phyloP scores from a whole-genome alignment of 2,329 filamentous ascomycete species.

The Cladobotryum protrusum region DNA sequence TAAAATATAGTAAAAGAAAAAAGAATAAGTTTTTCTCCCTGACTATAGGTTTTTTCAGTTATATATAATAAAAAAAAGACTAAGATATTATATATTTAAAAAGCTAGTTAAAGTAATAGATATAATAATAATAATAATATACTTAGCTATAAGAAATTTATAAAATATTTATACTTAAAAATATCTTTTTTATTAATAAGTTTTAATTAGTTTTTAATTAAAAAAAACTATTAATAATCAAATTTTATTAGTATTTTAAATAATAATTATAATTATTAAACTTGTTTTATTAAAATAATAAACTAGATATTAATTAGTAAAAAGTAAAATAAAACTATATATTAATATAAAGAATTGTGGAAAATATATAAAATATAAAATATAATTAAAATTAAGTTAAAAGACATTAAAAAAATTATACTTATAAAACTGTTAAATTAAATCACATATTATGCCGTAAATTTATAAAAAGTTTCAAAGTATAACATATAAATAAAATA shows the following conservation, averaged over 20 bases:
- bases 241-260: not conserved
- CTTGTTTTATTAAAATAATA: not conserved
- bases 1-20: not conserved
- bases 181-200: not conserved
- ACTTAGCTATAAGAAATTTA: not conserved
- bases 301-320: not conserved
- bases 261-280: not conserved
- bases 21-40: not conserved
- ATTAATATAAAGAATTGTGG: not conserved
- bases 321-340: not conserved
- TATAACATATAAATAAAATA: too few relatives aligned
- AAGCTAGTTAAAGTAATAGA: not conserved
- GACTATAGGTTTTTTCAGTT: not conserved
- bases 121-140: not conserved
- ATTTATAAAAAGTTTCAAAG: not conserved
- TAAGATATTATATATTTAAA: too few relatives aligned
- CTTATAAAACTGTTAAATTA: too few relatives aligned
- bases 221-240: not conserved
- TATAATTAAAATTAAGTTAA: too few relatives aligned
- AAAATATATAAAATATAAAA: too few relatives aligned
- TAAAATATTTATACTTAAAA: not conserved
- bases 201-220: not conserved
- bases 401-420: too few relatives aligned
- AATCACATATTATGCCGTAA: too few relatives aligned
- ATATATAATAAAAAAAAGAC: not conserved